A percentile compares a stretch with the other conserved stretches of the same genome.
phyloP scores from a whole-genome alignment of 192 early-diverging fungal species.

The Rhizoclosmatium globosum region DNA sequence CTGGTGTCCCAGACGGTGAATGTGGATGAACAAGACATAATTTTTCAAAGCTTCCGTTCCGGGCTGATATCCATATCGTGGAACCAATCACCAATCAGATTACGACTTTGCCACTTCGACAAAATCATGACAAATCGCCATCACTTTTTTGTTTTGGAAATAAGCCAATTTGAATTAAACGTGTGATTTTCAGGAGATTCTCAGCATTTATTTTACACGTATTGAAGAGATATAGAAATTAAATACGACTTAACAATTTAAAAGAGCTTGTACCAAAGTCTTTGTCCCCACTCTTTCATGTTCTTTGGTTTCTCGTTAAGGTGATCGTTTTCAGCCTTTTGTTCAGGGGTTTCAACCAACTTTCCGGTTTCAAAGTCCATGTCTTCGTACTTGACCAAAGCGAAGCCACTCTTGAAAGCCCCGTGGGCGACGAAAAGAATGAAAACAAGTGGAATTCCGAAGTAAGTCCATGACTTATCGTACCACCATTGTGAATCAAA shows the following conservation, averaged over 20 bases:
- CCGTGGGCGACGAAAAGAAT: conserved; percentile 24
- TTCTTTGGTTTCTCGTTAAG: conserved; percentile 25
- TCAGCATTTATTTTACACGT: not conserved
- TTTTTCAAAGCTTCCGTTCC: too few species aligned
- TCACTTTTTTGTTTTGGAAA: too few species aligned
- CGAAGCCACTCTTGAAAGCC: not conserved
- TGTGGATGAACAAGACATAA: conserved; percentile 2
- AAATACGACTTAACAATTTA: conserved; percentile 3
- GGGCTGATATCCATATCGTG: too few species aligned
- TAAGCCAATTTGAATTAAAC: too few species aligned
- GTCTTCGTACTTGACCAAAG: conserved; percentile 27
- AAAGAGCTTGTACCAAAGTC: conserved; percentile 34
- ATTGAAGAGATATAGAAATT: not conserved
- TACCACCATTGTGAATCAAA: conserved; percentile 25
- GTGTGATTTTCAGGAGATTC: not conserved
- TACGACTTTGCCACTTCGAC: too few species aligned
- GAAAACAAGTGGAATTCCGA: conserved; percentile 27
- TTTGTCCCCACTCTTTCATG: conserved; percentile 25
- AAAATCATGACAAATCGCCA: too few species aligned
- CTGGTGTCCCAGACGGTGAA: conserved; percentile 28
- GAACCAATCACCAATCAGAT: too few species aligned
- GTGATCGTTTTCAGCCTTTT: conserved; percentile 12
- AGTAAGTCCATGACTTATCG: conserved; percentile 31
- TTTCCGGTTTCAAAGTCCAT: conserved; percentile 38
- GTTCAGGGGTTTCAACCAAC: conserved; percentile 22